These are phyloP conservation scores for Actinomucor elegans DNA, from an alignment of 371 early-diverging fungal species.

Conservation along the genomic window DNA sequence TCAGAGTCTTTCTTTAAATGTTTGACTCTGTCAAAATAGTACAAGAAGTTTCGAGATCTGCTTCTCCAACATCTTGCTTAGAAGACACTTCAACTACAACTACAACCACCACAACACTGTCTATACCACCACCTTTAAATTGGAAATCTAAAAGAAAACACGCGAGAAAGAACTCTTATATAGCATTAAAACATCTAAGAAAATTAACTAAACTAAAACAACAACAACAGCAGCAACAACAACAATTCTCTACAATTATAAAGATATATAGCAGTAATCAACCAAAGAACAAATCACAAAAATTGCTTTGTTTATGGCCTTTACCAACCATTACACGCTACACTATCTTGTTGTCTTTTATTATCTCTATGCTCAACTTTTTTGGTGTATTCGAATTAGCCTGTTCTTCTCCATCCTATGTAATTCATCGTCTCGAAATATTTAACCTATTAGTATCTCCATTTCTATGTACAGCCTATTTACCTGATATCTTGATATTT, in stretches of 20 bases:
- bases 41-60: slow-evolving; percentile 22
- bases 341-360: slow-evolving; percentile 21
- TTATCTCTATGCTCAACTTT: slow-evolving; percentile 23
- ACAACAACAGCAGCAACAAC: slow-evolving; percentile 13
- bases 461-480: slow-evolving; percentile 15
- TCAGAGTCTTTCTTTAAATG: slow-evolving; percentile 25
- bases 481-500: slow-evolving; percentile 13
- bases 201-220: slow-evolving; percentile 18
- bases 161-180: slow-evolving; percentile 21
- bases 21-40: slow-evolving; percentile 26
- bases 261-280: slow-evolving; percentile 7
- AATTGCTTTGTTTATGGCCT: slow-evolving; percentile 30
- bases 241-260: neutral
- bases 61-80: neutral
- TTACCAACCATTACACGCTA: slow-evolving; percentile 29
- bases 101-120: neutral
- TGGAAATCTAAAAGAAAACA: neutral
- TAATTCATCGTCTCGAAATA: slow-evolving; percentile 25
- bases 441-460: slow-evolving; percentile 27
- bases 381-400: slow-evolving; percentile 12
- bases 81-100: neutral
- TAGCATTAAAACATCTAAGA: slow-evolving; percentile 16
- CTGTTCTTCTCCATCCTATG: slow-evolving; percentile 33
- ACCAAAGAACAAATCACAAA: slow-evolving; percentile 19
- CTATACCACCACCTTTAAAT: neutral